Base-by-base conservation (phyloP, 2,329 filamentous ascomycete genomes). In the Scolecobasidium constrictum region DNA sequence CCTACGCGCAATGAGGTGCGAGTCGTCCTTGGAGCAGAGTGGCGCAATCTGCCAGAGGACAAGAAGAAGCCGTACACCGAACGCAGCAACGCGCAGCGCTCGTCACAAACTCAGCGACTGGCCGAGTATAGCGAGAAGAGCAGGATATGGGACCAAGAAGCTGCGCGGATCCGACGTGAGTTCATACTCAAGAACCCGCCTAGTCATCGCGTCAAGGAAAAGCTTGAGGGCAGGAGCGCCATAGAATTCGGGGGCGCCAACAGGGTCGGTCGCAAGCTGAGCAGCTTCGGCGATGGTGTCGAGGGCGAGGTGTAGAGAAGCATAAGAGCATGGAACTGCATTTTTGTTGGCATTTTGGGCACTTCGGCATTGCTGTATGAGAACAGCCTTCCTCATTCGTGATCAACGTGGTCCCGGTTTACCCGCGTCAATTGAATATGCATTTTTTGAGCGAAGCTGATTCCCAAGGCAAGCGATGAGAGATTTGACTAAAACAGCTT, bases 21-120 rank as follows among this genome's bases (percentile, higher is more conserved):
- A 23, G 76, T 80, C 40, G 86, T 87, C 58, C 77, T 92, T 7
- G 88, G 88, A 20, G 81, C 83, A 56, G 88, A 92, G 80, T 98
- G 92, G 92, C 85, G 83, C 52, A 82, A 84, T 39, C 78, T 84
- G 0, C 63, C 71, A 2, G 69, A 77, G 4, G 83, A 83, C 35
- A 73, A 78, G 51, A 85, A 82, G 55, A 72, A 74, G 56, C 88
- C 87, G 1, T 96, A 84, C 54, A 73, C 88, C 38, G 80, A 86
- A 20, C 43, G 71, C 72, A 41, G 81, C 86, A 50, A 88, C 88
- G 40, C 18, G 12, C 22, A 21, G n/a, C 38, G 45, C 57, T 69
- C 72, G 45, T 68, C 63, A 2, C 83, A 87, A 50, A 67, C 67
- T 20, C 67, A 69, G 28, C 71, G 72, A 5, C 56, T 82, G 42